Percentiles rank a stretch among this genome's conserved stretches.
These are phyloP conservation scores for Potentilla sterilis DNA, from an alignment of 306 rosid genomes.

Conservation along the genomic window DNA sequence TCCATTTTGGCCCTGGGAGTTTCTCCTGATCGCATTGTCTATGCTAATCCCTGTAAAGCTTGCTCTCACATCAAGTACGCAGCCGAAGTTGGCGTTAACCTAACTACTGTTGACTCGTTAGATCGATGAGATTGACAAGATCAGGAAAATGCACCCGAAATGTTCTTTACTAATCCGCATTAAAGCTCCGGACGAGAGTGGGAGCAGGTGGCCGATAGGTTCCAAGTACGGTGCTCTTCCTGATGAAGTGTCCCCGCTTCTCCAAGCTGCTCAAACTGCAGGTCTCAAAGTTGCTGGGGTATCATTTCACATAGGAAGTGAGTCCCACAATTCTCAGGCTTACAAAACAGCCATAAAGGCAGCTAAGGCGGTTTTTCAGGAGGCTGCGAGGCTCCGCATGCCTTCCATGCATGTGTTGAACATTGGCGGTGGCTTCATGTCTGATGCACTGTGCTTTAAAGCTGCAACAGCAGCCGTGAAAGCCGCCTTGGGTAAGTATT, in stretches of 20 bases:
- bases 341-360: constrained; percentile 32
- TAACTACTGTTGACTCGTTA: constrained; percentile 48
- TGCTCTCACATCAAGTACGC: constrained; percentile 54
- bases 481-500: constrained; percentile 26
- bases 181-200: constrained; percentile 36
- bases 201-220: constrained; percentile 30
- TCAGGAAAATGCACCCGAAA: constrained; percentile 40
- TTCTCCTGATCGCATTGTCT: constrained; percentile 49
- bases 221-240: constrained; percentile 54
- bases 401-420: constrained; percentile 44
- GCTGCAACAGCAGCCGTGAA: constrained; percentile 38
- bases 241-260: constrained; percentile 40
- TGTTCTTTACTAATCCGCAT: constrained; percentile 44
- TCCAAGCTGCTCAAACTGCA: constrained; percentile 29
- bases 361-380: constrained; percentile 39
- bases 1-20: constrained; percentile 52
- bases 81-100: constrained; percentile 49
- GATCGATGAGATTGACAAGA: constrained; percentile 45
- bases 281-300: constrained; percentile 45
- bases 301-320: constrained; percentile 63
- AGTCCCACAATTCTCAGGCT: constrained; percentile 29
- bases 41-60: constrained; percentile 53
- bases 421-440: constrained; percentile 57
- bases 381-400: constrained; percentile 41
- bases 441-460: constrained; percentile 23